These are phyloP conservation scores for Metarhizium brunneum DNA, from an alignment of 2,329 filamentous ascomycete species.

Conservation along the genomic window DNA sequence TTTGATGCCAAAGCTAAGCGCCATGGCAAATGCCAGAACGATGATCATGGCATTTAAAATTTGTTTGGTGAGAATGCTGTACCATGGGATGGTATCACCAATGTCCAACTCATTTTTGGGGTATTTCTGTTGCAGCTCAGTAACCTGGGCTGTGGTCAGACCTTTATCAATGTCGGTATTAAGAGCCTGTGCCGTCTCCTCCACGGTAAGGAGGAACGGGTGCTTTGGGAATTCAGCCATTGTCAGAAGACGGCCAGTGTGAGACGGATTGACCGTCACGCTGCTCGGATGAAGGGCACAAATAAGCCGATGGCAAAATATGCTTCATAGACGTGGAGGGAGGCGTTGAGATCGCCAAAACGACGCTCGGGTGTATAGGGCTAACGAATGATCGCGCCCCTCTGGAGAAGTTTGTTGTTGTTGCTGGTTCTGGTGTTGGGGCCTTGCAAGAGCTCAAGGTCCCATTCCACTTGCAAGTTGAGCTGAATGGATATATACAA, in stretches of 20 bases:
- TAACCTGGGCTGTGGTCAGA: slow-evolving; percentile 50
- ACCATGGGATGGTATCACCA: slow-evolving; percentile 56
- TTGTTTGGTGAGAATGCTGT: slow-evolving; percentile 65
- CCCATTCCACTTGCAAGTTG: background rate
- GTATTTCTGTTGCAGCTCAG: slow-evolving; percentile 47
- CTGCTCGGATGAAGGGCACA: slow-evolving; percentile 10
- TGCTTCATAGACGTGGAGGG: slow-evolving; percentile 13
- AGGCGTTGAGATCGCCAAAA: slow-evolving; percentile 1
- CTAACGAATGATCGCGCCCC: background rate
- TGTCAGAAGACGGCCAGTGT: slow-evolving; percentile 11
- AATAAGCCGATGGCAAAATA: slow-evolving; percentile 4
- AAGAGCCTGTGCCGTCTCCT: slow-evolving; percentile 54
- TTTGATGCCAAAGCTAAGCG: slow-evolving; percentile 55
- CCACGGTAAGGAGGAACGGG: slow-evolving; percentile 50
- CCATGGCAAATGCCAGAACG: slow-evolving; percentile 69
- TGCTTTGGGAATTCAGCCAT: slow-evolving; percentile 40
- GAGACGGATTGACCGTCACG: slow-evolving; percentile 4
- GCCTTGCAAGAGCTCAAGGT: background rate
- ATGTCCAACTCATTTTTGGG: slow-evolving; percentile 64
- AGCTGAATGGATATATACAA: background rate
- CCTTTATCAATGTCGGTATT: slow-evolving; percentile 59
- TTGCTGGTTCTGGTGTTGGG: background rate
- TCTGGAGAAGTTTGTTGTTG: background rate
- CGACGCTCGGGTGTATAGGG: slow-evolving; percentile 3
- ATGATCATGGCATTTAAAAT: slow-evolving; percentile 72